Conservation (phyloP, 2,329 filamentous ascomycete genomes). For the Ophiostoma fasciatum region DNA sequence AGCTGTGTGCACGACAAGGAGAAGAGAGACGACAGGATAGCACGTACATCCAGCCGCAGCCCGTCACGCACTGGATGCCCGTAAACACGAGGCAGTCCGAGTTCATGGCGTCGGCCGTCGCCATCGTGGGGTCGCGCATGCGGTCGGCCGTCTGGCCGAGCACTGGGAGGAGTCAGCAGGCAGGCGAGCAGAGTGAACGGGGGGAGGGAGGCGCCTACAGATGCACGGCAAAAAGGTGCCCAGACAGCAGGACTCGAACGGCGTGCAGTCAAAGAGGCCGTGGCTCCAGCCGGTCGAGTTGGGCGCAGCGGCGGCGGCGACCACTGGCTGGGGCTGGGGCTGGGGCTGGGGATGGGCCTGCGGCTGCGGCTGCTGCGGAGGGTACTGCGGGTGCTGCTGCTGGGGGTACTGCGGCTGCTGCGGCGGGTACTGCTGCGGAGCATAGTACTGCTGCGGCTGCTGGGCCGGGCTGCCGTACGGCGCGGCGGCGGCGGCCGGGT, state of each 20-base stretch:
- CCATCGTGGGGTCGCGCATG: slow-evolving; percentile 27
- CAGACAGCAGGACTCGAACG: slow-evolving; percentile 24
- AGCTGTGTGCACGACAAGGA: neutral
- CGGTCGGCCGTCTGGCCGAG: slow-evolving; percentile 29
- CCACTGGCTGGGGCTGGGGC: too few relatives aligned
- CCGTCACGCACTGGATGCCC: slow-evolving; percentile 23
- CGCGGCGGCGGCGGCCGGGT: neutral
- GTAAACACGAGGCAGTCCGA: slow-evolving; percentile 27
- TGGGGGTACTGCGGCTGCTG: slow-evolving; percentile 5
- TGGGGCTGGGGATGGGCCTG: too few relatives aligned
- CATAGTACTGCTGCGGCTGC: neutral
- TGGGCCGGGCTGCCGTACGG: neutral
- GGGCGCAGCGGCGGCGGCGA: slow-evolving; percentile 1
- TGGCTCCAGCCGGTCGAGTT: slow-evolving; percentile 20
- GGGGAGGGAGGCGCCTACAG: slow-evolving; percentile 21
- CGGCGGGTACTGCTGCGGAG: neutral
- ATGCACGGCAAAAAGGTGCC: slow-evolving; percentile 28
- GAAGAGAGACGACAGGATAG: neutral
- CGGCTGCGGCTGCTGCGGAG: neutral
- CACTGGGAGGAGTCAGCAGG: slow-evolving; percentile 16
- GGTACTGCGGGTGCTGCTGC: neutral
- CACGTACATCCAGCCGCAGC: slow-evolving; percentile 30
- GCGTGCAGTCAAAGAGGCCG: slow-evolving; percentile 25
- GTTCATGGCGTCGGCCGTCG: slow-evolving; percentile 24
- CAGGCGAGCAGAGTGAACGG: neutral